phyloP scores from a whole-genome alignment of 1,139 yeast genomes.

The Kluyveromyces sp. region DNA sequence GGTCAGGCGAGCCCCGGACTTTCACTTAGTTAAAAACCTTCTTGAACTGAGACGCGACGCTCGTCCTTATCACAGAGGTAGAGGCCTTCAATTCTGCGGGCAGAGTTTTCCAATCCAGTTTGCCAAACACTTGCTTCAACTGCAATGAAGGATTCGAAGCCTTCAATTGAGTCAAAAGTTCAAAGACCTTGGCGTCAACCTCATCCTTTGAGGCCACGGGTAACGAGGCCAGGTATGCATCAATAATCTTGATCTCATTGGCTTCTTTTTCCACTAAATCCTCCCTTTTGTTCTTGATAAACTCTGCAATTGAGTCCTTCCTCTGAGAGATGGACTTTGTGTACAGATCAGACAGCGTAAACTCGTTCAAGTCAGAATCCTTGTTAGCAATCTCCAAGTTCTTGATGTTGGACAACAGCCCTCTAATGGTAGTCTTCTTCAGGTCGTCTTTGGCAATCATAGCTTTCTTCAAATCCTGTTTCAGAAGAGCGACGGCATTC shows the following conservation, averaged over 20 bases:
- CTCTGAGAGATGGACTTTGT: conserved; percentile 49
- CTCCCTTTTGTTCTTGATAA: conserved; percentile 41
- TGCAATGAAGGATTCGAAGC: conserved; percentile 30
- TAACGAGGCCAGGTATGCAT: conserved; percentile 37
- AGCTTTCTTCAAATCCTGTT: conserved; percentile 43
- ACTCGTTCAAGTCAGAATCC: conserved; percentile 42
- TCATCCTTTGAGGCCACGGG: conserved; percentile 50
- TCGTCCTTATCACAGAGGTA: conserved; percentile 26
- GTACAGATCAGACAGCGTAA: conserved; percentile 42
- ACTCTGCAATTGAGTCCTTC: conserved; percentile 47
- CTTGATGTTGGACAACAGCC: conserved; percentile 51
- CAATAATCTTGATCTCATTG: conserved; percentile 42
- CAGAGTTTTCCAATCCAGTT: conserved; percentile 43
- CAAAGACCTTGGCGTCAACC: conserved; percentile 37
- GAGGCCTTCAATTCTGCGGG: conserved; percentile 52
- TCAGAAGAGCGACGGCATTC: conserved; percentile 34
- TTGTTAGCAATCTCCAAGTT: conserved; percentile 51
- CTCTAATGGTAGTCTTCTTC: conserved; percentile 49
- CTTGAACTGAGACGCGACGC: conserved; percentile 29
- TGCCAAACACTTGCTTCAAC: conserved; percentile 39
- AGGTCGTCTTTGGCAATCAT: conserved; percentile 41
- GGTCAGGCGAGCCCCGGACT: too few relatives aligned
- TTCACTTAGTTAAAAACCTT: conserved; percentile 10
- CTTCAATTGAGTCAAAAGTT: conserved; percentile 33
- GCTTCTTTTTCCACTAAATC: conserved; percentile 54